phyloP scores from a whole-genome alignment of 2,329 filamentous ascomycete species.

The Alternaria triticina region DNA sequence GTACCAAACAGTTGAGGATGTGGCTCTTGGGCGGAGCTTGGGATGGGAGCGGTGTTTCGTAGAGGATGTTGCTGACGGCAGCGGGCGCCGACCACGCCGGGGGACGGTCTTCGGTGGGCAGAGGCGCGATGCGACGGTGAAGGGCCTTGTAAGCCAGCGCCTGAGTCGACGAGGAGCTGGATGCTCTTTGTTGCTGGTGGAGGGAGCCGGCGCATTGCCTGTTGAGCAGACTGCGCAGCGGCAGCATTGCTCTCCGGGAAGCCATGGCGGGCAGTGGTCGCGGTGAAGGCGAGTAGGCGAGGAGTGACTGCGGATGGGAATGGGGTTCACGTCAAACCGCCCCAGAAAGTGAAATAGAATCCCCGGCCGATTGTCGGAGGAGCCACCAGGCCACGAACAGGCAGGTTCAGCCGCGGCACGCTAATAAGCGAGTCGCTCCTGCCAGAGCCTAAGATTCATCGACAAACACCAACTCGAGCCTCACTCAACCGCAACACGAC shows the following conservation, averaged over 20 bases:
- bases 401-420: slow-evolving; percentile 15
- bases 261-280: slow-evolving; percentile 46
- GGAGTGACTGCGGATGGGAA: slow-evolving; percentile 2
- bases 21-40: slow-evolving; percentile 87
- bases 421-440: slow-evolving; percentile 9
- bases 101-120: slow-evolving; percentile 76
- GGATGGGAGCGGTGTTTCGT: slow-evolving; percentile 91
- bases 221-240: slow-evolving; percentile 42
- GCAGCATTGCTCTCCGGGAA: slow-evolving; percentile 50
- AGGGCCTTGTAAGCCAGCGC: slow-evolving; percentile 97
- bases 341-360: slow-evolving; percentile 16
- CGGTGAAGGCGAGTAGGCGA: slow-evolving; percentile 28
- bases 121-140: slow-evolving; percentile 85
- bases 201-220: slow-evolving; percentile 34
- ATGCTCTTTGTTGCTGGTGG: slow-evolving; percentile 43
- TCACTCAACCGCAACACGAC: slow-evolving; percentile 1
- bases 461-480: slow-evolving; percentile 2
- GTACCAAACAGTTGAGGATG: slow-evolving; percentile 96
- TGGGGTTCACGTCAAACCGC: slow-evolving; percentile 1
- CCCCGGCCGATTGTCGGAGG: slow-evolving; percentile 14
- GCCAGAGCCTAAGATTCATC: slow-evolving; percentile 4
- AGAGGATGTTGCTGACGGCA: slow-evolving; percentile 97
- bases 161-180: slow-evolving; percentile 75
- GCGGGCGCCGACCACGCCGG: slow-evolving; percentile 88
- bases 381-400: neutral